Percentiles rank a stretch among this genome's conserved stretches.
These are phyloP conservation scores for Coemansia sp. DNA, from an alignment of 192 early-diverging fungal genomes.

Conservation along the genomic window DNA sequence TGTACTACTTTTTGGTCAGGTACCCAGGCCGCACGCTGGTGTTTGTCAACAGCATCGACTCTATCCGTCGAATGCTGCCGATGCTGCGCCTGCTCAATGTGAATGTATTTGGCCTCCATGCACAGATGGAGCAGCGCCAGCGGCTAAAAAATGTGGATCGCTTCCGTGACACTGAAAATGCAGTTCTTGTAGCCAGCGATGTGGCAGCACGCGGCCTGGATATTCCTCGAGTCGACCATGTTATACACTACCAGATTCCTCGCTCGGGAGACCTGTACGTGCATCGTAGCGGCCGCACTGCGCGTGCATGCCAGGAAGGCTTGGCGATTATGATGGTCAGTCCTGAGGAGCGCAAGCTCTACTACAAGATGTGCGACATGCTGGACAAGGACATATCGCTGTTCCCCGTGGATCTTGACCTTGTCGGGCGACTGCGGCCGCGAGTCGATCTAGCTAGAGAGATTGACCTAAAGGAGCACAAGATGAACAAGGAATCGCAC, in stretches of 20 bases:
- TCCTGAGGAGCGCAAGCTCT: constrained; percentile 79
- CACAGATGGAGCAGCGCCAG: constrained; percentile 95
- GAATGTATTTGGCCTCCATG: constrained; percentile 81
- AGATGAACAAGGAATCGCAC: constrained; percentile 62
- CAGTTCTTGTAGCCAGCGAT: constrained; percentile 90
- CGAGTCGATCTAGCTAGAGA: constrained; percentile 77
- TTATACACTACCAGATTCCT: constrained; percentile 95
- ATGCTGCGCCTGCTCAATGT: constrained; percentile 73
- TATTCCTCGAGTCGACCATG: constrained; percentile 87
- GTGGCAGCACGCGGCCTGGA: constrained; percentile 96
- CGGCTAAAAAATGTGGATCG: constrained; percentile 90
- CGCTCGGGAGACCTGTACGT: constrained; percentile 93
- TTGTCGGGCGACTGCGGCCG: constrained; percentile 68
- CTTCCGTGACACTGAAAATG: constrained; percentile 69
- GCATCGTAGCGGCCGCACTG: constrained; percentile 92
- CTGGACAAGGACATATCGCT: constrained; percentile 74
- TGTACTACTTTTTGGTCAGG: constrained; percentile 85
- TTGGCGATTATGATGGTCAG: constrained; percentile 78
- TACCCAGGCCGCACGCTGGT: constrained; percentile 89
- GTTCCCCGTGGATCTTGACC: constrained; percentile 78
- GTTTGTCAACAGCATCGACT: constrained; percentile 96
- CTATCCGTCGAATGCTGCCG: constrained; percentile 83
- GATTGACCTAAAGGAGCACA: constrained; percentile 80
- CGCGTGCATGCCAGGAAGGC: constrained; percentile 80
- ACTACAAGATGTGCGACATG: constrained; percentile 78